A percentile compares a stretch with the other conserved stretches of the same genome.
Conservation (phyloP, 192 early-diverging fungal genomes). For the Polychytrium aggregatum region DNA sequence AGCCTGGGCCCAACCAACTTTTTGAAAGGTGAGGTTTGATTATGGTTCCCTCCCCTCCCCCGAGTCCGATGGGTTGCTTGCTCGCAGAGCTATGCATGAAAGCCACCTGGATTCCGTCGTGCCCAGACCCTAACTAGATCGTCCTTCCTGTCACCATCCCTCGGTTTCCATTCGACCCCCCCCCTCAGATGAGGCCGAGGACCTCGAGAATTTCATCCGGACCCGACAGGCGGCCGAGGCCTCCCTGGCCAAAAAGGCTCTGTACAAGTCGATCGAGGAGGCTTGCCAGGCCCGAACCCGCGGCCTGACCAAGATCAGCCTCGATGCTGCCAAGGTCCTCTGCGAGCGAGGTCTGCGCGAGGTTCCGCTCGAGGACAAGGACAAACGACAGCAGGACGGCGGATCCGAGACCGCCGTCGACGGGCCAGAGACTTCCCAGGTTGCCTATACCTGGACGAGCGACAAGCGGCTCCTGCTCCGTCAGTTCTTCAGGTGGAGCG, state of each 20-base stretch:
- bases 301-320: constrained; percentile 19
- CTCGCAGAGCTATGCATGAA: constrained; percentile 1
- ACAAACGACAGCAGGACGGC: too few relatives aligned
- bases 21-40: constrained; percentile 13
- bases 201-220: too few relatives aligned
- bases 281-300: constrained; percentile 17
- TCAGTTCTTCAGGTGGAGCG: constrained; percentile 18
- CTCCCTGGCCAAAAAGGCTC: too few relatives aligned
- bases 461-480: constrained; percentile 23
- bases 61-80: constrained; percentile 6
- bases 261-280: constrained; percentile 21
- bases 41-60: too few relatives aligned
- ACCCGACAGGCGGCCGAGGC: too few relatives aligned
- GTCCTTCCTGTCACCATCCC: too few relatives aligned
- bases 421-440: too few relatives aligned
- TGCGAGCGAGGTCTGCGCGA: constrained; percentile 25
- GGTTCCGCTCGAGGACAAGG: too few relatives aligned
- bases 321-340: constrained; percentile 18
- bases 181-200: too few relatives aligned
- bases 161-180: too few relatives aligned
- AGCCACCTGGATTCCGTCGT: not conserved
- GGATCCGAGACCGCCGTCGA: too few relatives aligned
- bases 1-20: constrained; percentile 20
- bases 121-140: too few relatives aligned
- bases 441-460: constrained; percentile 19